phyloP scores from a whole-genome alignment of 164 flowering plant genomes.

The Paratinospora sagittata region DNA sequence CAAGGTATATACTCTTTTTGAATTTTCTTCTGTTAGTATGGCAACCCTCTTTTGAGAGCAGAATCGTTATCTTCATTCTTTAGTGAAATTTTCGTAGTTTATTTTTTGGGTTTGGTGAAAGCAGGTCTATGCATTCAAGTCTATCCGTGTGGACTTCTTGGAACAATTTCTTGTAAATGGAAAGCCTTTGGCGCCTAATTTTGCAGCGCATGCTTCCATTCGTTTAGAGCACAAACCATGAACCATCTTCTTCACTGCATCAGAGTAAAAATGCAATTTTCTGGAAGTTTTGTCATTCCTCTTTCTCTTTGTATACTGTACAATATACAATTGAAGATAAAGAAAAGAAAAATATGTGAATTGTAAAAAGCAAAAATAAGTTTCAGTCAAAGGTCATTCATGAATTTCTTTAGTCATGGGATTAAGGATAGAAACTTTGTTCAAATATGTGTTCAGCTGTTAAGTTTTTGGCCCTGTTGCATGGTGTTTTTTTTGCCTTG shows the following conservation, averaged over 20 bases:
- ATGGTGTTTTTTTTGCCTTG: background rate
- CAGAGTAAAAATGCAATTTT: background rate
- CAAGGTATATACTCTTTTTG: constrained; percentile 40
- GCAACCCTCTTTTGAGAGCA: background rate
- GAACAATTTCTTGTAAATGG: constrained; percentile 81
- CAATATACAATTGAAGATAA: background rate
- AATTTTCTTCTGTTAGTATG: background rate
- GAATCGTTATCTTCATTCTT: background rate
- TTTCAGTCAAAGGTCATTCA: no score
- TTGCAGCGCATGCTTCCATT: constrained; percentile 44
- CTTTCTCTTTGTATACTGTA: background rate
- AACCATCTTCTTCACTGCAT: constrained; percentile 5
- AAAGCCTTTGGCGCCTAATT: constrained; percentile 37
- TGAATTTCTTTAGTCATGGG: no score
- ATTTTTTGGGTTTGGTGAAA: background rate
- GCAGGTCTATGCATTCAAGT: constrained; percentile 65
- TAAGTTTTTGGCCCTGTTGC: background rate
- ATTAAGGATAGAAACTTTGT: background rate
- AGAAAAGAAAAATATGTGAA: no score
- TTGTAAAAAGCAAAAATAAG: no score
- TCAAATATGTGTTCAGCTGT: background rate
- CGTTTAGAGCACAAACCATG: constrained; percentile 66
- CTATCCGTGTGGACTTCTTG: constrained; percentile 71
- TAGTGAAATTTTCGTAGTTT: constrained; percentile 3
- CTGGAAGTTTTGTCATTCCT: background rate